phyloP scores from a whole-genome alignment of 2,329 filamentous ascomycete genomes.

The Macrophomina tecta region DNA sequence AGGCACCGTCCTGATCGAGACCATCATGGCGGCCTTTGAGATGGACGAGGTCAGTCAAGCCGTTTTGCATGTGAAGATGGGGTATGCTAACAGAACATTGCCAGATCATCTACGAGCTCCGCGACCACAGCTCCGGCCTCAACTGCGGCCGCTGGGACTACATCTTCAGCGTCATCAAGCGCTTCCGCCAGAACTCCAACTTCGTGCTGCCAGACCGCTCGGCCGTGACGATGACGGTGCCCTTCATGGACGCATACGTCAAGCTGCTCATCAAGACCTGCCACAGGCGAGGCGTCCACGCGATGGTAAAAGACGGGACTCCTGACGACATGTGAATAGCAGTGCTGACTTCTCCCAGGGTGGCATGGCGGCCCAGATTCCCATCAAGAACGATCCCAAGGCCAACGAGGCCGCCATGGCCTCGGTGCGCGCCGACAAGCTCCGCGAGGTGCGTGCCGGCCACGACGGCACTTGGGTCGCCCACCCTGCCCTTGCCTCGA shows the following conservation, averaged over 20 bases:
- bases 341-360: conserved; percentile 56
- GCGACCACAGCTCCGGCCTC: conserved; percentile 92
- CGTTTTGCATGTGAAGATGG: background rate
- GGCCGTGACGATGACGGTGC: conserved; percentile 94
- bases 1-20: conserved; percentile 95
- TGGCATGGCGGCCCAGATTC: conserved; percentile 98
- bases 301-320: conserved; percentile 65
- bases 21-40: conserved; percentile 95
- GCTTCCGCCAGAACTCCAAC: conserved; percentile 92
- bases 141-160: conserved; percentile 99
- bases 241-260: conserved; percentile 98
- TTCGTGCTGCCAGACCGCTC: conserved; percentile 94
- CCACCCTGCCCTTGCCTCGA: conserved; percentile 86
- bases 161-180: conserved; percentile 99
- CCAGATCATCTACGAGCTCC: conserved; percentile 95
- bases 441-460: conserved; percentile 91
- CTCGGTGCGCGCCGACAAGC: conserved; percentile 89
- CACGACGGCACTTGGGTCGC: conserved; percentile 99
- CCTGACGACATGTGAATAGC: background rate
- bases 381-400: conserved; percentile 90
- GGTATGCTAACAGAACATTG: background rate
- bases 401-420: conserved; percentile 97
- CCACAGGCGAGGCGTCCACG: conserved; percentile 95
- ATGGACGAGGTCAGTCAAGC: conserved; percentile 78
- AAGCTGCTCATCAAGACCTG: conserved; percentile 98